Evolutionary conservation across 108 stramenopile genomes (phyloP).

Genomic region (Fragilaria radians): DNA sequence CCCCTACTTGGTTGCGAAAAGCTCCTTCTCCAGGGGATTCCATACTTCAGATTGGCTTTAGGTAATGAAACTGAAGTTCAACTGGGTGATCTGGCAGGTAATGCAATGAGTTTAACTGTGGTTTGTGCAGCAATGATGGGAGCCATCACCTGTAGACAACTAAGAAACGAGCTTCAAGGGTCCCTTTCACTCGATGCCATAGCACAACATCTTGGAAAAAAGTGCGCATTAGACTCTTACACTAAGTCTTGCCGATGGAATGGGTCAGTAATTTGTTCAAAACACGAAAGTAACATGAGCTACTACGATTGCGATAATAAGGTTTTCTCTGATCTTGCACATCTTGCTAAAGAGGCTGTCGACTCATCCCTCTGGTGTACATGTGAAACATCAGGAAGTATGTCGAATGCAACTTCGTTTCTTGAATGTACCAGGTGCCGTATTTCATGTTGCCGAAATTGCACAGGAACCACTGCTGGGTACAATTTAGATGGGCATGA

Average conservation of each 20-base stretch:
- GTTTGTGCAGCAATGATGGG: slow-evolving; percentile 65
- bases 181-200: neutral
- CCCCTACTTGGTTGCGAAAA: slow-evolving; percentile 68
- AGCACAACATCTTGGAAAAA: neutral
- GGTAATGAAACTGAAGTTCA: slow-evolving; percentile 77
- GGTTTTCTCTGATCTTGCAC: slow-evolving; percentile 25
- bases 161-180: slow-evolving; percentile 27
- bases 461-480: slow-evolving; percentile 26
- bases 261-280: neutral
- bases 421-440: slow-evolving; percentile 37
- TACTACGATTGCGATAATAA: neutral
- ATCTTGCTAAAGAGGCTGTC: slow-evolving; percentile 30
- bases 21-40: slow-evolving; percentile 70
- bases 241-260: neutral
- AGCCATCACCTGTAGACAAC: slow-evolving; percentile 44
- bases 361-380: slow-evolving; percentile 59
- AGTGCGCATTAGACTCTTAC: neutral
- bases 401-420: slow-evolving; percentile 23
- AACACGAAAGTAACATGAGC: neutral
- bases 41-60: slow-evolving; percentile 58
- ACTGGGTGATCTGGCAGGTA: slow-evolving; percentile 71
- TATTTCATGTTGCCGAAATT: slow-evolving; percentile 43
- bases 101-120: slow-evolving; percentile 74
- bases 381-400: slow-evolving; percentile 53
- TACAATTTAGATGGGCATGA: slow-evolving; percentile 40